A percentile compares a stretch with the other conserved stretches of the same genome.
These are phyloP conservation scores for Farysia itapuensis DNA, from an alignment of 1,284 basidiomycete species.

Conservation along the genomic window DNA sequence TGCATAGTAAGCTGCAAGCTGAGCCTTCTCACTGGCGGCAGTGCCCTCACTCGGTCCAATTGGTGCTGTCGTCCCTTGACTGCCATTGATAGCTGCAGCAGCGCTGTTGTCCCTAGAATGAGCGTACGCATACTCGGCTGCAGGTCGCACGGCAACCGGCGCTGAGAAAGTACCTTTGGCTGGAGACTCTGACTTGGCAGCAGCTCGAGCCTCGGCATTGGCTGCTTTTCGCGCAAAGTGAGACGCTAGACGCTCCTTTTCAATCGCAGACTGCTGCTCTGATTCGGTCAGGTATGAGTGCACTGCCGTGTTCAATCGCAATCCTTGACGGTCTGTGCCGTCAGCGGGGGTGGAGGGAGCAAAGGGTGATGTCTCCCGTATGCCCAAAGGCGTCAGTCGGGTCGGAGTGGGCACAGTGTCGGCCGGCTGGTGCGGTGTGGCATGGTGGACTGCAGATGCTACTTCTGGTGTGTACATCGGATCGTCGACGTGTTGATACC, in stretches of 20 bases:
- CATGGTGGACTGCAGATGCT: slow-evolving; percentile 24
- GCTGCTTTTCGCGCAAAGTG: slow-evolving; percentile 31
- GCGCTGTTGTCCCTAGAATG: neutral
- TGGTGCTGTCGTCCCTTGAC: neutral
- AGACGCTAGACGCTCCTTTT: slow-evolving; percentile 32
- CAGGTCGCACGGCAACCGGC: neutral
- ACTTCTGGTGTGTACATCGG: slow-evolving; percentile 16
- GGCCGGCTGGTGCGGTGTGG: slow-evolving; percentile 19
- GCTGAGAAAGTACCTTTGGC: neutral
- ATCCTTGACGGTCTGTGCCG: neutral
- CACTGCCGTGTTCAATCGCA: neutral
- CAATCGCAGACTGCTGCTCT: slow-evolving; percentile 26
- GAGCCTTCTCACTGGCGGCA: slow-evolving; percentile 30
- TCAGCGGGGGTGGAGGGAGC: neutral
- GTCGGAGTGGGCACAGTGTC: slow-evolving; percentile 15
- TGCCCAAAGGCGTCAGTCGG: neutral
- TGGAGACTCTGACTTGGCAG: slow-evolving; percentile 1
- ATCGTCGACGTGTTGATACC: neutral
- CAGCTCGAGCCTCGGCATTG: slow-evolving; percentile 21
- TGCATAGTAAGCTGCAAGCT: slow-evolving; percentile 35
- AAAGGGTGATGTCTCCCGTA: neutral
- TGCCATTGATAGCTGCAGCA: neutral
- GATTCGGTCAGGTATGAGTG: slow-evolving; percentile 27
- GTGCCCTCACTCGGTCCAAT: neutral
- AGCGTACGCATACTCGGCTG: slow-evolving; percentile 1